Evolutionary conservation across 2,329 filamentous ascomycete genomes (phyloP), one percentile per base, ranked within the genome.

Genomic region (Talaromyces amestolkiae): DNA sequence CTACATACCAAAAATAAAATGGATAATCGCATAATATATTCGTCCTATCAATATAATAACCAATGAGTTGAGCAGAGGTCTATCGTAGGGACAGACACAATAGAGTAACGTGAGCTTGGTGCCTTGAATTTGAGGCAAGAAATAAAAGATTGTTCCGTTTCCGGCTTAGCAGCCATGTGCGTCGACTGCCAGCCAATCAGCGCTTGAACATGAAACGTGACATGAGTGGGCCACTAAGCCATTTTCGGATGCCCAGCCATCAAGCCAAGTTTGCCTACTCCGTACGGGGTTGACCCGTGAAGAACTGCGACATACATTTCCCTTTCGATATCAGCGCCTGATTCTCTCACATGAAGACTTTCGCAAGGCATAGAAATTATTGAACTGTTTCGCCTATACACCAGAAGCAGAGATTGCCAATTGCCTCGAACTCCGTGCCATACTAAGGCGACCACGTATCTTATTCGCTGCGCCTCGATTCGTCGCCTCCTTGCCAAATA

Each of bases 221-320:
- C 51, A 56, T 31, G 60, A 27, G 51, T 15, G 19, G 17, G 15
- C 22, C 27, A 35, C 51, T 63, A 58, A 63, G 51, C 61, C 53
- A n/a, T 8, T 58, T 63, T 63, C 51, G 15, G 8, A 13, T 58
- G 17, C 15, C 24, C 31, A 4, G 37, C 61, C 51, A 39, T 63
- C 27, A 58, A 58, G 61, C 49, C 61, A 58, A 27, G 19, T 58
- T 63, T 58, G 49, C 17, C 41, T 11, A 10, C 39, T 59, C 9
- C 13, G 22, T 45, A 45, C 56, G 22, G 35, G 37, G 56, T 43
- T 3, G 31, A 19, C n/a, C 22, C 22, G 24, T 27, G 22, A 24
- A 15, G 22, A 59, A 59, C 56, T 31, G 13, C 31, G 11, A 35
- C 31, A 19, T 56, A 19, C 19, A 19, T 8, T 24, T 59, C 10